Base-by-base conservation (phyloP, 2,329 filamentous ascomycete species). In the Fusarium graminum region DNA sequence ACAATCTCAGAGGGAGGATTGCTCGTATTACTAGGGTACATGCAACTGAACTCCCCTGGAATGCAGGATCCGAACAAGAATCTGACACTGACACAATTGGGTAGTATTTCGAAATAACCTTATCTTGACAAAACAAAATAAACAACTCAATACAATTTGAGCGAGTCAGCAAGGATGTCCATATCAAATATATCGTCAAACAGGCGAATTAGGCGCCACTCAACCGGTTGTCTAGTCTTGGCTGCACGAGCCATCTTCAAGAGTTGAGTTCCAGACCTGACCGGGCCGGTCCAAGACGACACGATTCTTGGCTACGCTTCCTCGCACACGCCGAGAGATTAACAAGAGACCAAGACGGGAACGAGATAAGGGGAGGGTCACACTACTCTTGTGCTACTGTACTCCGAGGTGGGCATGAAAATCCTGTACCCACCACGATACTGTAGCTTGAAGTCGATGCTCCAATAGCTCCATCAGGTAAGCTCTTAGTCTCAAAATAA, bases 371-470 rank as follows among this genome's bases (percentile, higher is more conserved):
- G 57, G 54, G 54, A 52, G 60, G 38, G 16, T 36, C 47, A 59
- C 56, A 46, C 42, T 59, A 63, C 57, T 43, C 39, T 36, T 26
- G 45, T 52, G 40, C 36, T 56, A 50, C 57, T 44, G 41, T 29
- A 44, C 39, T 42, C 34, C 38, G 26, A 49, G 50, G 32, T 52
- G 43, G 62, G 14, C 64, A 51, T 57, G 53, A 60, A 64, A 67
- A 67, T 47, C 25, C 28, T 47, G 58, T 64, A 51, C 47, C 59
- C 64, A 68, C 64, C 59, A 46, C 32, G 63, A 64, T 60, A 67
- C 36, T 12, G 43, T 44, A 56, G 41, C 40, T 50, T 32, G 32
- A 10, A 29, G 49, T 45, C 38, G 32, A 30, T 14, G 41, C 47
- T 17, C 62, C 59, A 64, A 64, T 59, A 46, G 25, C 43, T 52